phyloP scores from a whole-genome alignment of 2,329 filamentous ascomycete species.

The Talaromyces sp. region DNA sequence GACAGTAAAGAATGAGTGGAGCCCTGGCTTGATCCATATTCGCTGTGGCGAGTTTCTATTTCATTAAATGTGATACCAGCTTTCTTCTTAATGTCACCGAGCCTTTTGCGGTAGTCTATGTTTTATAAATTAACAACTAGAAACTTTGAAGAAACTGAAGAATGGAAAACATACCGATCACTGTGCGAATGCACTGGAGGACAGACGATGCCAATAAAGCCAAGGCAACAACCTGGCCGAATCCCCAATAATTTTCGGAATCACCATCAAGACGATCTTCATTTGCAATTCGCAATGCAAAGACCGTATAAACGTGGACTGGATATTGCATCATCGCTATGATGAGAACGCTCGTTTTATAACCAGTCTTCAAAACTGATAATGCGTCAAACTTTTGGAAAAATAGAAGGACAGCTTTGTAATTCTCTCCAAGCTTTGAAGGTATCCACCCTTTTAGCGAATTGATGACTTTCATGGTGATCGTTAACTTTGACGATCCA shows the following conservation, averaged over 20 bases:
- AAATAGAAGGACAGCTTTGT: not conserved
- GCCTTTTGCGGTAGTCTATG: too few species aligned
- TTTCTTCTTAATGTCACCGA: too few species aligned
- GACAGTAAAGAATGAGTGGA: too few species aligned
- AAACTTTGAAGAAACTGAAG: not conserved
- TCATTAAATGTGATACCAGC: too few species aligned
- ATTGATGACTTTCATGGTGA: too few species aligned
- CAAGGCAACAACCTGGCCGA: conserved; percentile 3
- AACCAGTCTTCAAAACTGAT: not conserved
- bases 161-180: not conserved
- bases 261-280: not conserved
- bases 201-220: not conserved
- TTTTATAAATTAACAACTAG: too few species aligned
- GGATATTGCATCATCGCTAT: conserved; percentile 2
- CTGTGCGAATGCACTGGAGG: conserved; percentile 1
- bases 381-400: not conserved
- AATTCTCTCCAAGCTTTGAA: not conserved
- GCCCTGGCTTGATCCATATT: too few species aligned
- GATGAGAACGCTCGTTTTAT: not conserved
- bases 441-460: too few species aligned
- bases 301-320: conserved; percentile 1
- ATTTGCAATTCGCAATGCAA: not conserved
- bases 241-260: conserved; percentile 4
- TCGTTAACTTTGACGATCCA: too few species aligned
- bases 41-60: too few species aligned